A percentile compares a stretch with the other conserved stretches of the same genome.
Conservation (phyloP, 306 rosid species). For the Purshia tridentata region DNA sequence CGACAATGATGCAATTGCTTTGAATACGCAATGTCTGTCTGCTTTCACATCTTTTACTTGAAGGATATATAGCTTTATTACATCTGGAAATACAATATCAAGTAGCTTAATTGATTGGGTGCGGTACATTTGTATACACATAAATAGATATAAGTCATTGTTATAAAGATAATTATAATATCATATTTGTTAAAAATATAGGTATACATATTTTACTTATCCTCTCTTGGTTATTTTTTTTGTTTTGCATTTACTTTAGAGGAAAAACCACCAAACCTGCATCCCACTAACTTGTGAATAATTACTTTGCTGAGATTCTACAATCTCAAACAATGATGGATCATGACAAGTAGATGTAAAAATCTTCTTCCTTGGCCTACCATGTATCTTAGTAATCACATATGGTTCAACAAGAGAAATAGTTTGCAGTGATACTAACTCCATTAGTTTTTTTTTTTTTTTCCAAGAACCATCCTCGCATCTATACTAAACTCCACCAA, state of each 20-base stretch:
- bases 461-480: background rate
- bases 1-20: background rate
- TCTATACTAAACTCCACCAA: background rate
- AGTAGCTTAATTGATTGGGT: background rate
- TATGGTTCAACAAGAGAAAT: background rate
- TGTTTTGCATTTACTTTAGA: no score
- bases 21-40: constrained; percentile 2
- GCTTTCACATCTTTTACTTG: background rate
- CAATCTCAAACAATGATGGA: background rate
- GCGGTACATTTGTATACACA: background rate
- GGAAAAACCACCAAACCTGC: background rate
- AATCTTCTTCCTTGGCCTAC: background rate
- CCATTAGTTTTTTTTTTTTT: background rate
- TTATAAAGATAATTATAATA: background rate
- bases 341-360: background rate
- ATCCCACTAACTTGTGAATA: background rate
- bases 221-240: no score
- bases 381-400: background rate
- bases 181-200: no score
- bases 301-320: no score
- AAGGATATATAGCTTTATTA: background rate
- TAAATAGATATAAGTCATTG: background rate
- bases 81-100: background rate
- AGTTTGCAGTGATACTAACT: background rate
- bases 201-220: no score